phyloP scores from a whole-genome alignment of 805 yeast genomes.

The Candida palmyrensis region DNA sequence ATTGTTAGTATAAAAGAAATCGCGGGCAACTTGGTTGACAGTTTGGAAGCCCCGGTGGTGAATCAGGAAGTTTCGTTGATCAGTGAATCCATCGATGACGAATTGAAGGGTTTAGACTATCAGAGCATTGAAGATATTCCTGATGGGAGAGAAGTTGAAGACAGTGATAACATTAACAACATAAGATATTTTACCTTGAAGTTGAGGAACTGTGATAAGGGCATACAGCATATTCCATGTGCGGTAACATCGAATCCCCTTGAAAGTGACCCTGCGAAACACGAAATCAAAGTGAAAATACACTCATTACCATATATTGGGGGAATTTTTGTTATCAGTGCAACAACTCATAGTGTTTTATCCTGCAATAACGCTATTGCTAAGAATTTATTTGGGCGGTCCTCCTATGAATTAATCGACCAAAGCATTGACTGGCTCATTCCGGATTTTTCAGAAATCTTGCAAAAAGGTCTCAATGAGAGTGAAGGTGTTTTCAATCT shows the following conservation, averaged over 20 bases:
- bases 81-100: slow-evolving; percentile 22
- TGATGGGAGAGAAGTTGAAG: slow-evolving; percentile 3
- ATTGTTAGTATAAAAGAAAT: slow-evolving; percentile 24
- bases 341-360: slow-evolving; percentile 45
- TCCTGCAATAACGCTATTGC: slow-evolving; percentile 77
- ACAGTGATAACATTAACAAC: slow-evolving; percentile 11
- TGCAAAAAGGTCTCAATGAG: slow-evolving; percentile 34
- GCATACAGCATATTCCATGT: slow-evolving; percentile 55
- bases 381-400: slow-evolving; percentile 70
- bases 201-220: slow-evolving; percentile 34
- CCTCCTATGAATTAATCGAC: slow-evolving; percentile 39
- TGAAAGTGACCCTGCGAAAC: slow-evolving; percentile 38
- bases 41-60: slow-evolving; percentile 9
- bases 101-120: slow-evolving; percentile 10
- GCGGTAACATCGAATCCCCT: slow-evolving; percentile 63
- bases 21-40: slow-evolving; percentile 29
- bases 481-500: slow-evolving; percentile 16
- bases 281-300: slow-evolving; percentile 50
- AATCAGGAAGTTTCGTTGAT: slow-evolving; percentile 13
- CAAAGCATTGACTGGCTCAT: slow-evolving; percentile 50
- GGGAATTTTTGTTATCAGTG: slow-evolving; percentile 70
- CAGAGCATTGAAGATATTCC: background rate
- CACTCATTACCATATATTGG: slow-evolving; percentile 84
- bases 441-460: slow-evolving; percentile 53
- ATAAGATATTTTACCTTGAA: slow-evolving; percentile 59